Evolutionary conservation across 495 filamentous ascomycete genomes (phyloP).

Genomic region (Podospora comata): DNA sequence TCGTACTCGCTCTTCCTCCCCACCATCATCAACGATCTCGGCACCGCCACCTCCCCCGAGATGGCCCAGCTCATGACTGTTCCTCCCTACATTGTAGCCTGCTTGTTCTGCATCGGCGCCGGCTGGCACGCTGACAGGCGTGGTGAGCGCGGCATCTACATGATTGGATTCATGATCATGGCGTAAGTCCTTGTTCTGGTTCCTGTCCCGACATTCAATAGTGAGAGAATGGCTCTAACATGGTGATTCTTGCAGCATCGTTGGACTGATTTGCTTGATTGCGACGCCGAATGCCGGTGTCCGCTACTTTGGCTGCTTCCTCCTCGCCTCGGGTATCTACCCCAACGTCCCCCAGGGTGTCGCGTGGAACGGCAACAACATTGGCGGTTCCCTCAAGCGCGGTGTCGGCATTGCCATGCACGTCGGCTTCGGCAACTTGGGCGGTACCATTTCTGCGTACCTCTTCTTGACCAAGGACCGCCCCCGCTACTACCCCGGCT

Average conservation of each 20-base stretch:
- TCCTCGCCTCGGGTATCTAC: constrained; percentile 67
- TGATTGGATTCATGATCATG: constrained; percentile 51
- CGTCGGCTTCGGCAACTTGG: constrained; percentile 74
- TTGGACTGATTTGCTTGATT: constrained; percentile 66
- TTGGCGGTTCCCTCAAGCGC: constrained; percentile 75
- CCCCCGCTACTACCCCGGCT: constrained; percentile 61
- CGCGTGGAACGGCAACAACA: constrained; percentile 80
- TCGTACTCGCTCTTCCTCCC: constrained; percentile 67
- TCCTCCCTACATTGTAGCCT: constrained; percentile 55
- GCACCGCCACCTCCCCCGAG: constrained; percentile 47
- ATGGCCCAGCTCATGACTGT: constrained; percentile 60
- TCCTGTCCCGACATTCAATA: not conserved
- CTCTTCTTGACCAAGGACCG: constrained; percentile 58
- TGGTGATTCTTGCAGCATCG: constrained; percentile 32
- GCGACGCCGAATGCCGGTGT: constrained; percentile 53
- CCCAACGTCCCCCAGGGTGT: constrained; percentile 69
- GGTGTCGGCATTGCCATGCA: constrained; percentile 80
- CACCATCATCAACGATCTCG: constrained; percentile 59
- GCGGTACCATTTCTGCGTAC: constrained; percentile 68
- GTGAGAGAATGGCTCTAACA: constrained; percentile 27
- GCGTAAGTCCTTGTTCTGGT: constrained; percentile 26
- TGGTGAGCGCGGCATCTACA: constrained; percentile 52
- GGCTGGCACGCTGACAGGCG: constrained; percentile 54
- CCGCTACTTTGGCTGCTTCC: constrained; percentile 68
- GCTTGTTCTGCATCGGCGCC: constrained; percentile 48